Evolutionary conservation across 345 rosid genomes (phyloP).

Genomic region (Firmiana major): DNA sequence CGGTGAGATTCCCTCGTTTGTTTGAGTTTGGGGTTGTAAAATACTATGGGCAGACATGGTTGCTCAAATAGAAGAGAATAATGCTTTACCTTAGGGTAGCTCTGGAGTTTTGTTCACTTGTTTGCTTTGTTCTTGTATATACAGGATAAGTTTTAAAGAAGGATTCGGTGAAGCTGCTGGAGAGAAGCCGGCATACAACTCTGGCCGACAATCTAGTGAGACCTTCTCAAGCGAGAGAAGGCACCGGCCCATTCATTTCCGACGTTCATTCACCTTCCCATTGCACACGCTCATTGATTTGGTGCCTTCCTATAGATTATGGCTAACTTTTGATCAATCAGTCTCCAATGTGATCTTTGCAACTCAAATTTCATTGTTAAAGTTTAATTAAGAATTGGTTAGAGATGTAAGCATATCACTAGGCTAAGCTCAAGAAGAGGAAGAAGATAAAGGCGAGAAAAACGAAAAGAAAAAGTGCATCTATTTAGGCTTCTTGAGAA

Average conservation of each 20-base stretch:
- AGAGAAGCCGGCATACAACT: conserved; percentile 45
- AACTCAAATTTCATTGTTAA: neutral
- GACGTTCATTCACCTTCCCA: conserved; percentile 25
- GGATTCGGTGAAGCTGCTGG: conserved; percentile 41
- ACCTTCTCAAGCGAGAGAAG: conserved; percentile 42
- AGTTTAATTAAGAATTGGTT: conserved; percentile 1
- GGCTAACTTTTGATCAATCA: conserved; percentile 43
- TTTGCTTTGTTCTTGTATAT: neutral
- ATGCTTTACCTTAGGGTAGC: neutral
- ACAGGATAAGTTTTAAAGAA: conserved; percentile 24
- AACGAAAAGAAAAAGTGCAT: neutral
- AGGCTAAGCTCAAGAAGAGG: conserved; percentile 3
- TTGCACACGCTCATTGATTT: conserved; percentile 31
- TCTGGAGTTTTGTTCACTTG: conserved; percentile 7
- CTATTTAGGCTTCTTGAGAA: neutral
- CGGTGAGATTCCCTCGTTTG: conserved; percentile 2
- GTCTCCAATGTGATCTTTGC: conserved; percentile 18
- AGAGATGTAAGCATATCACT: conserved; percentile 34
- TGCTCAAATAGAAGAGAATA: neutral
- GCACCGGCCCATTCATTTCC: conserved; percentile 33
- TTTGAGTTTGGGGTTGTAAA: neutral
- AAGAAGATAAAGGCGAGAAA: neutral
- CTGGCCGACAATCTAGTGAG: conserved; percentile 63
- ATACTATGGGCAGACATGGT: neutral
- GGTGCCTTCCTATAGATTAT: conserved; percentile 73